Evolutionary conservation across 768 basidiomycete species (phyloP).

Genomic region (Lentinula lateritia): DNA sequence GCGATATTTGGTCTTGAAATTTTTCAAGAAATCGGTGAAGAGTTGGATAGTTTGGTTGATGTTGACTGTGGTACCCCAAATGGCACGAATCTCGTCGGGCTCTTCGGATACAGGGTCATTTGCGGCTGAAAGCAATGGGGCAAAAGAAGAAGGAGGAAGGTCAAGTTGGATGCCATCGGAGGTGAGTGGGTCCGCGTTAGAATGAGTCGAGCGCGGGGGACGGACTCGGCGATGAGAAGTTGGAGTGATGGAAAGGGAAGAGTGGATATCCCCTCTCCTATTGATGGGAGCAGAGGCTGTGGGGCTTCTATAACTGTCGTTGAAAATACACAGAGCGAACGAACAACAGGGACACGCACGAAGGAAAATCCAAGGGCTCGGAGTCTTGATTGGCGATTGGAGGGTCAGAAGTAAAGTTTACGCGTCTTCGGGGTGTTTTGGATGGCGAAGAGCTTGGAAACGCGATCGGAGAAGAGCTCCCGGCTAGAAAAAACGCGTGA

Average conservation of each 20-base stretch:
- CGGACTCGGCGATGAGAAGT: slow-evolving; percentile 32
- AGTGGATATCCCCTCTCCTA: slow-evolving; percentile 88
- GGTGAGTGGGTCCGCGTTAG: slow-evolving; percentile 36
- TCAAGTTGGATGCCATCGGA: slow-evolving; percentile 58
- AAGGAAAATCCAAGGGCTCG: slow-evolving; percentile 67
- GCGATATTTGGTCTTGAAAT: slow-evolving; percentile 92
- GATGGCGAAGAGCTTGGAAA: slow-evolving; percentile 61
- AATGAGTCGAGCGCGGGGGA: slow-evolving; percentile 25
- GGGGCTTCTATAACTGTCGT: slow-evolving; percentile 39
- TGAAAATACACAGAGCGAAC: not conserved
- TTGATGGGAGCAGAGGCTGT: slow-evolving; percentile 43
- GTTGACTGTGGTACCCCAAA: slow-evolving; percentile 98
- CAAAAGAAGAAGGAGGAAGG: slow-evolving; percentile 55
- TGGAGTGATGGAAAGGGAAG: slow-evolving; percentile 60
- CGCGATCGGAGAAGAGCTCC: slow-evolving; percentile 58
- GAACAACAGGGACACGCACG: slow-evolving; percentile 34
- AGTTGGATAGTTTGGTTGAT: slow-evolving; percentile 86
- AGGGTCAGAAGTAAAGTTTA: slow-evolving; percentile 26
- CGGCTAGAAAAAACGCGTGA: slow-evolving; percentile 27
- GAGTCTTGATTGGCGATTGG: slow-evolving; percentile 37
- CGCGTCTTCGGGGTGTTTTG: slow-evolving; percentile 39
- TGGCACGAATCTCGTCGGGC: slow-evolving; percentile 81
- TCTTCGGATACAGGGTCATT: slow-evolving; percentile 54
- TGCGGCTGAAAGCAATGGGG: slow-evolving; percentile 52
- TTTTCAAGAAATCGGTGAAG: slow-evolving; percentile 83